These are phyloP conservation scores for Centaurea solstitialis DNA, from an alignment of 129 eudicot species.

Conservation along the genomic window DNA sequence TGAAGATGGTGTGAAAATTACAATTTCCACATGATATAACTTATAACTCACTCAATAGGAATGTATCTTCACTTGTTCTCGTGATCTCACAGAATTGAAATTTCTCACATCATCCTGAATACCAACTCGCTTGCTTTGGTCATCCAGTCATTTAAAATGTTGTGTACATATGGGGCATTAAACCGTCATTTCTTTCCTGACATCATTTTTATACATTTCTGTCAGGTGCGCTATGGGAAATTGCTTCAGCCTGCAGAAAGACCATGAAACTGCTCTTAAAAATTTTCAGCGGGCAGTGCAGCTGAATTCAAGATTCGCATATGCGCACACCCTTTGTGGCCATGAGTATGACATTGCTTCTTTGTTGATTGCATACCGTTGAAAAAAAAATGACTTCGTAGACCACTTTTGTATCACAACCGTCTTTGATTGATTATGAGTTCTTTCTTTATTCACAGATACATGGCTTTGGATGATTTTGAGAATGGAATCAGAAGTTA, in stretches of 20 bases:
- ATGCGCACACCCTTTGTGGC: constrained; percentile 98
- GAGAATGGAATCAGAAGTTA: constrained; percentile 87
- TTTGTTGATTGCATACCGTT: neutral
- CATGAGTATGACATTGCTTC: constrained; percentile 67
- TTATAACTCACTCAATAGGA: neutral
- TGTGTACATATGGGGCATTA: neutral
- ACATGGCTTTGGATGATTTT: constrained; percentile 90
- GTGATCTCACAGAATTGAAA: no score
- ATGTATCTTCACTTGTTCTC: neutral
- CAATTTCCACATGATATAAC: neutral
- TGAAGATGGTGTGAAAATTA: neutral
- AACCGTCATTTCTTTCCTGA: neutral
- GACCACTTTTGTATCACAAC: neutral
- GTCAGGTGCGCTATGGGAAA: constrained; percentile 99
- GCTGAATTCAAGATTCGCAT: constrained; percentile 81
- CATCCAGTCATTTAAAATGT: no score
- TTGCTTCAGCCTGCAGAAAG: constrained; percentile 99
- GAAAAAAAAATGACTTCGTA: neutral
- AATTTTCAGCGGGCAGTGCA: constrained; percentile 95
- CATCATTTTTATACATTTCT: neutral
- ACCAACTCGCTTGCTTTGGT: no score
- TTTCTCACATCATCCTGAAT: no score
- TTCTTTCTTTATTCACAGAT: constrained; percentile 38
- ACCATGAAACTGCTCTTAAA: constrained; percentile 96
- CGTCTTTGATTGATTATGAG: neutral